Evolutionary conservation across 192 early-diverging fungal genomes (phyloP).

Genomic region (Phlyctochytrium planicorne): DNA sequence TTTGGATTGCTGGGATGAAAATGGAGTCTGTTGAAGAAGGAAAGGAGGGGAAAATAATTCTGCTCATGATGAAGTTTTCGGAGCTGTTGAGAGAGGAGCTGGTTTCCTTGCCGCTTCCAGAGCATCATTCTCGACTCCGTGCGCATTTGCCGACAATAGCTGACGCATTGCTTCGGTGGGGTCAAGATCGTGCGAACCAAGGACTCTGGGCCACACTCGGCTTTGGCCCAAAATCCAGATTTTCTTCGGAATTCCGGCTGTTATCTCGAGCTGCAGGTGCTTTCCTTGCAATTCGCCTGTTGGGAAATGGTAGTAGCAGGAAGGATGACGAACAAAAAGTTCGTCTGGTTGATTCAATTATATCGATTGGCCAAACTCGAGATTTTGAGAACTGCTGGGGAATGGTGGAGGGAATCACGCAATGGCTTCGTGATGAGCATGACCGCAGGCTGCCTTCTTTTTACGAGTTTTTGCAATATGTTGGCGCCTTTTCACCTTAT

Average conservation of each 20-base stretch:
- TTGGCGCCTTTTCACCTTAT: neutral
- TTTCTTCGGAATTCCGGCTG: conserved; percentile 19
- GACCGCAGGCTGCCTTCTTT: neutral
- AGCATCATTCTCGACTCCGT: conserved; percentile 28
- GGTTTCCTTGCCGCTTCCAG: conserved; percentile 5
- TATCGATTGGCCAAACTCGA: neutral
- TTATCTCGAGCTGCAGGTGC: conserved; percentile 18
- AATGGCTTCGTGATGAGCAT: neutral
- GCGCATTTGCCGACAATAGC: conserved; percentile 21
- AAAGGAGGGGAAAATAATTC: conserved; percentile 31
- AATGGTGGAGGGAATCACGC: neutral
- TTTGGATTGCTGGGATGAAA: conserved; percentile 38
- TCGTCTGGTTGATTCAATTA: neutral
- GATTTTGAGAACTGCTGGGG: conserved; percentile 5
- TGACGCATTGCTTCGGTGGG: conserved; percentile 27
- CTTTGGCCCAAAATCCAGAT: conserved; percentile 26
- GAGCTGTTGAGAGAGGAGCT: conserved; percentile 17
- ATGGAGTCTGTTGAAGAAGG: conserved; percentile 18
- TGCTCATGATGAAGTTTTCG: conserved; percentile 26
- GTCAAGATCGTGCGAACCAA: conserved; percentile 30
- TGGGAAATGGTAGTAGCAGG: neutral
- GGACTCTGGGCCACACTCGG: conserved; percentile 37
- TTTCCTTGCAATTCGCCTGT: conserved; percentile 18
- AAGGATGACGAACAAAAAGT: conserved; percentile 6
- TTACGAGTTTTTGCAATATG: neutral